Evolutionary conservation across 2,329 filamentous ascomycete species (phyloP), one percentile per base, ranked within the genome.

Genomic region (Sordariomycetes sp.): DNA sequence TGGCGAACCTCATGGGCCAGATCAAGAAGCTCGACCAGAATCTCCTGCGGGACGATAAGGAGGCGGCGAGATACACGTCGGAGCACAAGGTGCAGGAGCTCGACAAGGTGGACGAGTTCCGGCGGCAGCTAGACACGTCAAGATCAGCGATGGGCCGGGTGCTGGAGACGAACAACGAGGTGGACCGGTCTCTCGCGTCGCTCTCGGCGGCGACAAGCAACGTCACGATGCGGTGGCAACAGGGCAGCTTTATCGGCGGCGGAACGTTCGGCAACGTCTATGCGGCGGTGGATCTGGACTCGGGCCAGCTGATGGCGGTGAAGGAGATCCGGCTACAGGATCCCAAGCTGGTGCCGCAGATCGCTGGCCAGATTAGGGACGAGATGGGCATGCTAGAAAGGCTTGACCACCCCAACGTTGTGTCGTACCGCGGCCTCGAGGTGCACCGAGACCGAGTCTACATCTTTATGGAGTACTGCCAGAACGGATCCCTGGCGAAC

Each of bases 401-500:
- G 1, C 80, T 99, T 53, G 92, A 99, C 67, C 94, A 99, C 69
- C 94, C 94, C 24, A 99, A 99, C 69, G 90, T 99, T 61, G 95
- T 99, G 24, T 93, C 91, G 11, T 99, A 99, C 73, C 94, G 94
- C 68, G 94, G 94, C 60, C 97, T 99, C 67, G 94, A 99, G 71
- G 94, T 97, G 2, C 94, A 99, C 72, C 85, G 94, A 62, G 94
- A 99, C 77, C 94, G 96, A 69, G 94, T 99, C n/a, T 99, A 97
- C 72, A 97, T 99, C 64, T 99, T 99, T 70, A 99, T 99, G 94
- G 94, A 99, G 72, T 97, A 96, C 72, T 99, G 94, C 71, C 95
- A 91, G 4, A 93, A 94, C 56, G 94, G 94, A 22, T 97, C 93
- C 18, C 79, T 99, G 54, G 92, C 94, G 50, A 88, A 83, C 55